Percentiles rank a stretch among this genome's conserved stretches.
phyloP scores from a whole-genome alignment of 768 basidiomycete genomes.

The Holtermanniella nyarrowii region DNA sequence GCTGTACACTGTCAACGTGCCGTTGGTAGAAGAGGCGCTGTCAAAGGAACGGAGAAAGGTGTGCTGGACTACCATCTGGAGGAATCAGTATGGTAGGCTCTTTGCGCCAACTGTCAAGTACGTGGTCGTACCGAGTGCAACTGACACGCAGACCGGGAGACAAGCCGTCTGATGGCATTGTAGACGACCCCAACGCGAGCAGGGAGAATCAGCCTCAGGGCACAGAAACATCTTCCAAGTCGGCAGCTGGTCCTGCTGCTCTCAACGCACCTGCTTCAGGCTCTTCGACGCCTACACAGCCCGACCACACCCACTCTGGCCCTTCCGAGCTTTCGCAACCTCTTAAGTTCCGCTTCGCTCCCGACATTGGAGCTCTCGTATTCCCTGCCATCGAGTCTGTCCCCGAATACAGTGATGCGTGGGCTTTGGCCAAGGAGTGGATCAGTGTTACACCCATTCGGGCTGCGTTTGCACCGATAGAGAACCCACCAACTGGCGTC shows the following conservation, averaged over 20 bases:
- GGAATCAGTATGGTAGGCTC: constrained; percentile 69
- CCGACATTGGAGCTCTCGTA: constrained; percentile 60
- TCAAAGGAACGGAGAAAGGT: constrained; percentile 55
- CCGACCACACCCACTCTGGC: neutral
- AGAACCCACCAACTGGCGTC: neutral
- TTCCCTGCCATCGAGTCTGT: constrained; percentile 51
- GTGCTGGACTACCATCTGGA: constrained; percentile 74
- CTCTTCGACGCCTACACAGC: constrained; percentile 1
- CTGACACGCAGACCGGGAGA: neutral
- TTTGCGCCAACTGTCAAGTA: constrained; percentile 52
- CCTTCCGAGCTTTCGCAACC: constrained; percentile 5
- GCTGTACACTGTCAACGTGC: constrained; percentile 58
- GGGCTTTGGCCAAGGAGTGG: constrained; percentile 33
- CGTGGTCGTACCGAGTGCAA: constrained; percentile 6
- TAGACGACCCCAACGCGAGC: constrained; percentile 7
- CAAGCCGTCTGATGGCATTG: constrained; percentile 14
- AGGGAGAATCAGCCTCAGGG: constrained; percentile 9
- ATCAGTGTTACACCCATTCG: constrained; percentile 21
- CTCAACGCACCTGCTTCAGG: constrained; percentile 16
- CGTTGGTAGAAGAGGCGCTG: constrained; percentile 59
- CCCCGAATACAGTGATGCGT: constrained; percentile 67
- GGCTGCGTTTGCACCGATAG: constrained; percentile 14
- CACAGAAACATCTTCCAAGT: constrained; percentile 4
- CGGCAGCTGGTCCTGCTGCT: constrained; percentile 29
- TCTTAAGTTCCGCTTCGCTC: constrained; percentile 64